phyloP scores from a whole-genome alignment of 495 filamentous ascomycete species.

The Lepidopterella palustris region DNA sequence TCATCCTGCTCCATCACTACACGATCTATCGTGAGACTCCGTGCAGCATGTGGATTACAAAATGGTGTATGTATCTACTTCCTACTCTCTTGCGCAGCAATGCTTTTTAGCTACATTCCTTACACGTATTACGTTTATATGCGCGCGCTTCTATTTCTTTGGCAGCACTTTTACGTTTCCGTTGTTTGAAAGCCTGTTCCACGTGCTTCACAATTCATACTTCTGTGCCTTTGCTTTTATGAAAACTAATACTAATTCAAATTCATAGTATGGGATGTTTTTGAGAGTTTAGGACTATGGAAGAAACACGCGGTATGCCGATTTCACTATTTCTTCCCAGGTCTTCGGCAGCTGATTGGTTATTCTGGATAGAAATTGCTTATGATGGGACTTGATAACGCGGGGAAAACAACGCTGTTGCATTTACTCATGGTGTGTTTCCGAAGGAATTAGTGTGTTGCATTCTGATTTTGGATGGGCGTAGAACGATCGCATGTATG shows the following conservation, averaged over 20 bases:
- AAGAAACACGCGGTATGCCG: neutral
- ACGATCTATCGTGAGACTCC: neutral
- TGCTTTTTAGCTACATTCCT: neutral
- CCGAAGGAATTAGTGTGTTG: neutral
- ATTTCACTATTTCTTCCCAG: neutral
- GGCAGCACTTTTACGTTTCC: too few species aligned
- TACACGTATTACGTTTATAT: neutral
- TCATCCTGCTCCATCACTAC: neutral
- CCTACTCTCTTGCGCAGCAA: neutral
- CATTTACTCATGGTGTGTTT: neutral
- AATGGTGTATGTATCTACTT: neutral
- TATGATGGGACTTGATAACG: slow-evolving; percentile 7
- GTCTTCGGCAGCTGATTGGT: neutral
- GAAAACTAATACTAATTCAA: too few species aligned
- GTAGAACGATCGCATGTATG: neutral
- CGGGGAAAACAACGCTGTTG: slow-evolving; percentile 8
- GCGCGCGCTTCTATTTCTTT: neutral
- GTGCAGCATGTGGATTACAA: neutral
- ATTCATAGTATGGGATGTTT: too few species aligned
- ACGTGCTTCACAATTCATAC: too few species aligned
- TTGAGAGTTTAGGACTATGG: too few species aligned
- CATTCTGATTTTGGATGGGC: neutral
- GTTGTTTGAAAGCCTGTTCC: too few species aligned
- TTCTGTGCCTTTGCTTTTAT: too few species aligned
- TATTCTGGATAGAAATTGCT: neutral